Percentiles rank a stretch among this genome's conserved stretches.
These are phyloP conservation scores for Physocladia obscura DNA, from an alignment of 192 early-diverging fungal genomes.

Conservation along the genomic window DNA sequence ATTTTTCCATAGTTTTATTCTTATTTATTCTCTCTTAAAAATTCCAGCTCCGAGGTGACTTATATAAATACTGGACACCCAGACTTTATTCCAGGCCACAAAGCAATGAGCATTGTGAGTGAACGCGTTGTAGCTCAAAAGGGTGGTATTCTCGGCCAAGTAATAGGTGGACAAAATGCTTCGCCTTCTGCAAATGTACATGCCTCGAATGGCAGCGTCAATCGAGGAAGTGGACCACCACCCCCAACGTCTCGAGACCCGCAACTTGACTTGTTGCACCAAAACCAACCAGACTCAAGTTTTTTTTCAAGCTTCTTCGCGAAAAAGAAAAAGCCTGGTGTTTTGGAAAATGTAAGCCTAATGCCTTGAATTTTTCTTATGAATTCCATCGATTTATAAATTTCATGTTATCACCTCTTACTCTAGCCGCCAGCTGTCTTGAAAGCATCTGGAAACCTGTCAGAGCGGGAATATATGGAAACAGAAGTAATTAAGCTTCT, in stretches of 20 bases:
- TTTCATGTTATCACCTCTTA: too few relatives aligned
- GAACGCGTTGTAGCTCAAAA: constrained; percentile 78
- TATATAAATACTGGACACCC: constrained; percentile 99
- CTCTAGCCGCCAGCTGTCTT: constrained; percentile 88
- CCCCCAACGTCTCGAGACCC: constrained; percentile 35
- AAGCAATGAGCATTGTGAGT: constrained; percentile 87
- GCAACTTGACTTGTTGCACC: constrained; percentile 63
- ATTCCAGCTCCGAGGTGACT: constrained; percentile 79
- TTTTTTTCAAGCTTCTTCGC: constrained; percentile 99
- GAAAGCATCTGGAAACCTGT: constrained; percentile 92
- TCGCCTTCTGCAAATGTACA: constrained; percentile 33
- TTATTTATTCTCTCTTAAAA: too few relatives aligned
- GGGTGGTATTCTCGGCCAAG: constrained; percentile 2
- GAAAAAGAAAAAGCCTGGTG: constrained; percentile 77
- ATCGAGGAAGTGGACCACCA: constrained; percentile 19
- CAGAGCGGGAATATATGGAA: constrained; percentile 96
- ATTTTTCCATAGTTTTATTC: too few relatives aligned
- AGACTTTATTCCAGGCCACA: constrained; percentile 97
- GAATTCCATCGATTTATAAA: background rate
- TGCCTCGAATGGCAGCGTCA: constrained; percentile 27
- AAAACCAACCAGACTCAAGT: constrained; percentile 49
- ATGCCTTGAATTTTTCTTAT: background rate
- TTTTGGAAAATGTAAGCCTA: constrained; percentile 56
- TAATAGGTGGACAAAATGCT: background rate
- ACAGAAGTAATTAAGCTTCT: constrained; percentile 98